A percentile compares a stretch with the other conserved stretches of the same genome.
phyloP scores from a whole-genome alignment of 345 rosid genomes.

The Iberis pinnata region DNA sequence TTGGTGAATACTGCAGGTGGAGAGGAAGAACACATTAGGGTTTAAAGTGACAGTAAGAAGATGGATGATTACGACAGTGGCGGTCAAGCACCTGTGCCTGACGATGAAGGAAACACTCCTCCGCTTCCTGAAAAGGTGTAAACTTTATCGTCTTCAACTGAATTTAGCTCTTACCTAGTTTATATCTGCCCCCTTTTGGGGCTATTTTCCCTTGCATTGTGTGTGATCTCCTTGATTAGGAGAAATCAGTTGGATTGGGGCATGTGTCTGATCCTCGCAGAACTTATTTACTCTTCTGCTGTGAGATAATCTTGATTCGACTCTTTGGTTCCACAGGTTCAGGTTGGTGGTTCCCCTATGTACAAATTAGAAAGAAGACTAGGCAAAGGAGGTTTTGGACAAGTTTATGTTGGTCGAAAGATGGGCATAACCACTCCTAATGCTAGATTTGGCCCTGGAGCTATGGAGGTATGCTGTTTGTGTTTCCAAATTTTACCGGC shows the following conservation, averaged over 20 bases:
- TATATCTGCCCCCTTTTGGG: not conserved
- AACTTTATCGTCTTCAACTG: slow-evolving; percentile 7
- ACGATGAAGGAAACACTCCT: slow-evolving; percentile 80
- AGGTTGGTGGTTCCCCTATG: slow-evolving; percentile 77
- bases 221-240: slow-evolving; percentile 3
- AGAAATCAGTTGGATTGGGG: too few relatives aligned
- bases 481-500: not conserved
- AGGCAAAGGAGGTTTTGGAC: slow-evolving; percentile 99
- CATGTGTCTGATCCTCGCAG: not conserved
- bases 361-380: slow-evolving; percentile 73
- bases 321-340: slow-evolving; percentile 46
- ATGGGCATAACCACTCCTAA: slow-evolving; percentile 31
- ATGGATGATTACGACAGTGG: slow-evolving; percentile 78
- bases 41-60: slow-evolving; percentile 21
- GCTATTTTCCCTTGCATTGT: slow-evolving; percentile 11
- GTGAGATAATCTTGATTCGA: too few relatives aligned
- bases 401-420: slow-evolving; percentile 84
- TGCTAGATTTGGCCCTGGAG: slow-evolving; percentile 69
- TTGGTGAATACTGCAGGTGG: slow-evolving; percentile 10
- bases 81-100: slow-evolving; percentile 64
- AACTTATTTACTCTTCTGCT: not conserved
- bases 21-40: slow-evolving; percentile 21
- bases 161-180: not conserved
- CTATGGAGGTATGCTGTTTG: slow-evolving; percentile 51
- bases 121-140: slow-evolving; percentile 85